Conservation (phyloP, 2,329 filamentous ascomycete species). For the Alternaria brassicae region DNA sequence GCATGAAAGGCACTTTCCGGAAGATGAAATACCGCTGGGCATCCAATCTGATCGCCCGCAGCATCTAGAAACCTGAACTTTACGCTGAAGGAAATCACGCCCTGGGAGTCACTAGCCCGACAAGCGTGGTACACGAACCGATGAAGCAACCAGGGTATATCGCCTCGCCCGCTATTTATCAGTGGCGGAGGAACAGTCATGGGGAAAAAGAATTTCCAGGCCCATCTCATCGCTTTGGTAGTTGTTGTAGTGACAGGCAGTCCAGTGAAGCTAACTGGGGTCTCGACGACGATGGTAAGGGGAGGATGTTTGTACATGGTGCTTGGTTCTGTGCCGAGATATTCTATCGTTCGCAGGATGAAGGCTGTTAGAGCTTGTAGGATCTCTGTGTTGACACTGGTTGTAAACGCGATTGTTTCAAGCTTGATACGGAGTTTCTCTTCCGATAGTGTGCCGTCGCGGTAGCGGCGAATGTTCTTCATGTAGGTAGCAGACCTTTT, state of each 20-base stretch:
- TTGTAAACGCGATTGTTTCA: not conserved
- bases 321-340: not conserved
- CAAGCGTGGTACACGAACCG: not conserved
- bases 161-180: not conserved
- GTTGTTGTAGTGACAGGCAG: not conserved
- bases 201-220: not conserved
- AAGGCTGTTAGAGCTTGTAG: not conserved
- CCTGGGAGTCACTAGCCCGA: not conserved
- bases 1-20: not conserved
- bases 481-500: not conserved
- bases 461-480: not conserved
- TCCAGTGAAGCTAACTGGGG: not conserved
- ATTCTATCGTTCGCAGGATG: not conserved
- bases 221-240: not conserved
- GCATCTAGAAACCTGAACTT: not conserved
- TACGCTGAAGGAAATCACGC: not conserved
- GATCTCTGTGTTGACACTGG: not conserved
- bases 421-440: not conserved
- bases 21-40: fast-evolving
- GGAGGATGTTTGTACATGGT: not conserved
- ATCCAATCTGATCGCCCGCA: fast-evolving
- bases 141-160: not conserved
- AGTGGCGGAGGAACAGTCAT: not conserved
- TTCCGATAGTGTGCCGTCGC: not conserved
- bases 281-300: not conserved